phyloP scores from a whole-genome alignment of 2,329 filamentous ascomycete genomes.

The Aspergillus awamori region DNA sequence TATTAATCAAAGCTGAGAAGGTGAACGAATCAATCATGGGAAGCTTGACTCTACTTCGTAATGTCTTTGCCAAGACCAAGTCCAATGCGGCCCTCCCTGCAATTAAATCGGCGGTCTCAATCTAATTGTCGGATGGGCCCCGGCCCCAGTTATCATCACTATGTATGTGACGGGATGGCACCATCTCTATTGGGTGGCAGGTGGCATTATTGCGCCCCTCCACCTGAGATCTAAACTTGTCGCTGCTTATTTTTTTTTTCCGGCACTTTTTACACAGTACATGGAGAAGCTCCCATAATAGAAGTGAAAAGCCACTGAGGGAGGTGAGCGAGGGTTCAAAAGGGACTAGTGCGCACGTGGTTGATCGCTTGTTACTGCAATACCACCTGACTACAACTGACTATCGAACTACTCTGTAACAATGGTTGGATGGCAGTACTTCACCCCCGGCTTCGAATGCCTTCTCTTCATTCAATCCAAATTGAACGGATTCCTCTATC shows the following conservation, averaged over 20 bases:
- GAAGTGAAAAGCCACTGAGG: too few species aligned
- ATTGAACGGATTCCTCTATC: too few species aligned
- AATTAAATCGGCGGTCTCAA: slow-evolving; percentile 11
- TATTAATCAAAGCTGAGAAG: not conserved
- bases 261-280: not conserved
- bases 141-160: not conserved
- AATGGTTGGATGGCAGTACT: too few species aligned
- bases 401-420: too few species aligned
- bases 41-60: not conserved
- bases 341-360: not conserved
- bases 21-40: not conserved
- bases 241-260: not conserved
- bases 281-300: not conserved
- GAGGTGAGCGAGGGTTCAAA: not conserved
- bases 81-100: slow-evolving; percentile 5
- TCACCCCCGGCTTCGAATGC: too few species aligned
- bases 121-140: slow-evolving; percentile 3
- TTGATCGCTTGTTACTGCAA: not conserved
- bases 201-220: not conserved
- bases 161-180: not conserved
- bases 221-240: not conserved
- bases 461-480: too few species aligned
- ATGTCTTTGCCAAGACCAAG: not conserved
- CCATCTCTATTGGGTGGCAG: not conserved
- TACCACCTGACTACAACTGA: too few species aligned